These are phyloP conservation scores for Rosa rugosa DNA, from an alignment of 306 rosid genomes.

Conservation along the genomic window DNA sequence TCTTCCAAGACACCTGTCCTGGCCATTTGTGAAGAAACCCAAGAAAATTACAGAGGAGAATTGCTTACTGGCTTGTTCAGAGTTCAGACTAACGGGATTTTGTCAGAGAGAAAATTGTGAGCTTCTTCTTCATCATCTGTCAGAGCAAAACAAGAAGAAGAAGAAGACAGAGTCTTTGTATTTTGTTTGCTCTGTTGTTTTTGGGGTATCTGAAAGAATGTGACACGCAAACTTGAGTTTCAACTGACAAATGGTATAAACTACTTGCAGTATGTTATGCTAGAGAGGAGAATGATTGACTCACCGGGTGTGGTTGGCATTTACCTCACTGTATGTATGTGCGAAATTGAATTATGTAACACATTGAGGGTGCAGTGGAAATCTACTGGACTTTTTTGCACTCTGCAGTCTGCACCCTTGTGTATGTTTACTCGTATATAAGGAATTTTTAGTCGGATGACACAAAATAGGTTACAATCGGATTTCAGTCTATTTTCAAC, in stretches of 20 bases:
- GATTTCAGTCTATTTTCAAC: too few relatives aligned
- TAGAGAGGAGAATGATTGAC: not conserved
- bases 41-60: not conserved
- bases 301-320: not conserved
- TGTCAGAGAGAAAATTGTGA: slow-evolving; percentile 5
- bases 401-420: not conserved
- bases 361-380: not conserved
- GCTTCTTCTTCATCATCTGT: slow-evolving; percentile 8
- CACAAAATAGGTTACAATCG: too few relatives aligned
- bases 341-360: not conserved
- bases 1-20: slow-evolving; percentile 23
- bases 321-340: not conserved
- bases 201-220: not conserved
- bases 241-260: slow-evolving; percentile 8
- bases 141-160: not conserved
- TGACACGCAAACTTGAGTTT: slow-evolving; percentile 17
- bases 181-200: not conserved
- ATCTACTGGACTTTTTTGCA: not conserved
- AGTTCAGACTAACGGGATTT: slow-evolving; percentile 11
- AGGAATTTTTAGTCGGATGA: too few relatives aligned
- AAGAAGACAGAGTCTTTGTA: not conserved
- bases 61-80: not conserved
- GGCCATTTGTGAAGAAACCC: slow-evolving; percentile 36
- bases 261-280: not conserved
- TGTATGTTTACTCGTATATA: too few relatives aligned